These are phyloP conservation scores for Solanum bukasovii DNA, from an alignment of 257 asterid species.

Conservation along the genomic window DNA sequence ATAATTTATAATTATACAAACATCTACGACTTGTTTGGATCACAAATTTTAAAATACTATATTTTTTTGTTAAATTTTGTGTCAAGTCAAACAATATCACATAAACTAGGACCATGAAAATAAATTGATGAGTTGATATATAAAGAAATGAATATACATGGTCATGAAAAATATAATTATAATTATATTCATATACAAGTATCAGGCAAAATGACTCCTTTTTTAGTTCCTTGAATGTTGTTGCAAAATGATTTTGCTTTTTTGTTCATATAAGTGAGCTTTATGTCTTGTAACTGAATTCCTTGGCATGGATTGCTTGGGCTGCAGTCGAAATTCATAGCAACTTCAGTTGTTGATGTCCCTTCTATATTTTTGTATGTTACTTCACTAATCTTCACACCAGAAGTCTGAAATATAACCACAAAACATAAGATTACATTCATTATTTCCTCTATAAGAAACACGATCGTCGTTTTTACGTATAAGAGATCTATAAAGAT, in stretches of 20 bases:
- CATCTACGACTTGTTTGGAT: no score
- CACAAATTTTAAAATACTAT: no score
- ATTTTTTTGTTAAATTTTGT: no score
- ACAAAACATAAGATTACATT: not conserved
- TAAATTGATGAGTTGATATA: not conserved
- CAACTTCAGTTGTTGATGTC: slow-evolving; percentile 48
- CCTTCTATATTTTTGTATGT: slow-evolving; percentile 50
- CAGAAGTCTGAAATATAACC: slow-evolving; percentile 30
- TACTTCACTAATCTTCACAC: slow-evolving; percentile 43
- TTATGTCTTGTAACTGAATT: slow-evolving; percentile 38
- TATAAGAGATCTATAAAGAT: no score
- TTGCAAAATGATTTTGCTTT: slow-evolving; percentile 45
- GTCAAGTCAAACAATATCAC: not conserved
- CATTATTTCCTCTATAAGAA: not conserved
- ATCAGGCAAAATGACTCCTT: slow-evolving; percentile 33
- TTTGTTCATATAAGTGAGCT: slow-evolving; percentile 27
- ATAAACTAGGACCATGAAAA: no score
- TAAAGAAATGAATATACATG: not conserved
- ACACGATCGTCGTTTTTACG: not conserved
- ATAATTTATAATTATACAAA: no score
- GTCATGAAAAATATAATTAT: no score
- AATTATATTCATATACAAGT: slow-evolving; percentile 21
- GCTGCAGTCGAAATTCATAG: slow-evolving; percentile 53
- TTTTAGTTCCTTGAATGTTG: slow-evolving; percentile 29
- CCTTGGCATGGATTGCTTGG: slow-evolving; percentile 49